phyloP scores from a whole-genome alignment of 2,329 filamentous ascomycete species.

The Talaromyces sp. region DNA sequence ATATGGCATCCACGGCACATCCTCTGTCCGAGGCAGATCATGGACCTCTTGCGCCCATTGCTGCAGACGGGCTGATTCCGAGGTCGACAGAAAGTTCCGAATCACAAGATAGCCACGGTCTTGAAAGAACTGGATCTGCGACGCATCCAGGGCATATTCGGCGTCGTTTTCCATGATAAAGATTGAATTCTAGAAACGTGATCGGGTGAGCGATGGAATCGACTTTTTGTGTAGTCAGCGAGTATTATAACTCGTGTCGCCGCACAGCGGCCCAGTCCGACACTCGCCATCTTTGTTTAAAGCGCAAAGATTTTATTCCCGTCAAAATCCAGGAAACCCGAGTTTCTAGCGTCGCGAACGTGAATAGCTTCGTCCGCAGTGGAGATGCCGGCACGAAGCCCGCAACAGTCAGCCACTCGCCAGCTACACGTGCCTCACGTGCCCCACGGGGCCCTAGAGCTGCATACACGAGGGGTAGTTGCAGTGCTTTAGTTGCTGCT shows the following conservation, averaged over 20 bases:
- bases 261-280: neutral
- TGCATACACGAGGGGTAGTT: neutral
- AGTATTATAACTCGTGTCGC: neutral
- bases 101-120: constrained; percentile 26
- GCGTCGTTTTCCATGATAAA: neutral
- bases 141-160: neutral
- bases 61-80: constrained; percentile 18
- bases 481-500: neutral
- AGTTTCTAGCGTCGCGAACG: neutral
- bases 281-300: neutral
- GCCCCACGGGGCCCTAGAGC: neutral
- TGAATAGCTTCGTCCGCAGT: neutral
- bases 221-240: neutral
- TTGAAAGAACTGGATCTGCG: constrained; percentile 20
- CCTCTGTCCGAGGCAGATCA: constrained; percentile 24
- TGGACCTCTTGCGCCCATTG: constrained; percentile 31
- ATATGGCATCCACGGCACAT: constrained; percentile 29
- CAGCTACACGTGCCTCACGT: neutral
- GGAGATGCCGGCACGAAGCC: neutral
- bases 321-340: neutral
- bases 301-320: neutral
- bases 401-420: neutral
- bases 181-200: neutral
- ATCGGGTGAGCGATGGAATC: neutral
- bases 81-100: constrained; percentile 15